phyloP scores from a whole-genome alignment of 1,284 basidiomycete genomes.

The Austropuccinia psidii region DNA sequence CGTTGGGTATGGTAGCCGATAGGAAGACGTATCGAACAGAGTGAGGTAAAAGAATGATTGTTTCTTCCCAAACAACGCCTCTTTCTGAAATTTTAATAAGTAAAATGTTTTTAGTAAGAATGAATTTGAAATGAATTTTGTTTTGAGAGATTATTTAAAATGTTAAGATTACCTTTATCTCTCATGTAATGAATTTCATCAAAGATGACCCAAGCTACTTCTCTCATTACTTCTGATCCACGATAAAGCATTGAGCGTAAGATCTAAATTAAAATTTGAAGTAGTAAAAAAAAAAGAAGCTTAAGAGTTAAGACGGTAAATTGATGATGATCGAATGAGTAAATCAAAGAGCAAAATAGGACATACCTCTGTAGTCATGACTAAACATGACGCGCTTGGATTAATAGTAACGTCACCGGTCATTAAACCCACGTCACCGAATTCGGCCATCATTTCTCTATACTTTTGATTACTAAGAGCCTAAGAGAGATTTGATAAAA shows the following conservation, averaged over 20 bases:
- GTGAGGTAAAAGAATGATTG: conserved; percentile 93
- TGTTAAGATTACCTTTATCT: conserved; percentile 59
- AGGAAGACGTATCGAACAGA: conserved; percentile 96
- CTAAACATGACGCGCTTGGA: conserved; percentile 88
- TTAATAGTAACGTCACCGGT: conserved; percentile 99
- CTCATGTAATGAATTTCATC: conserved; percentile 99
- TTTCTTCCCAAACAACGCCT: conserved; percentile 62
- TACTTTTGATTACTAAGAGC: conserved; percentile 98
- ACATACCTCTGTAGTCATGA: conserved; percentile 96
- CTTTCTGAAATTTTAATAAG: conserved; percentile 47
- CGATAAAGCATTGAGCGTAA: conserved; percentile 97
- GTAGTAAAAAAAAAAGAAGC: background rate
- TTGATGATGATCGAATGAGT: background rate
- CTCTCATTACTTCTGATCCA: conserved; percentile 97
- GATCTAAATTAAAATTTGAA: conserved; percentile 58
- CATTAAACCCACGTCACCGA: conserved; percentile 97
- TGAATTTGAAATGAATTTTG: conserved; percentile 48
- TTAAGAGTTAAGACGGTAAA: background rate
- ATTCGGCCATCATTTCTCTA: conserved; percentile 91
- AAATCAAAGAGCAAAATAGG: background rate
- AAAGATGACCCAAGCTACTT: conserved; percentile 99
- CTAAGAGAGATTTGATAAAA: conserved; percentile 50
- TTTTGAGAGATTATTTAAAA: conserved; percentile 54
- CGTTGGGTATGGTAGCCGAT: conserved; percentile 99
- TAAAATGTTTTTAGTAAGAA: background rate